Percentiles rank a stretch among this genome's conserved stretches.
These are phyloP conservation scores for Fusarium citri DNA, from an alignment of 2,329 filamentous ascomycete genomes.

Conservation along the genomic window DNA sequence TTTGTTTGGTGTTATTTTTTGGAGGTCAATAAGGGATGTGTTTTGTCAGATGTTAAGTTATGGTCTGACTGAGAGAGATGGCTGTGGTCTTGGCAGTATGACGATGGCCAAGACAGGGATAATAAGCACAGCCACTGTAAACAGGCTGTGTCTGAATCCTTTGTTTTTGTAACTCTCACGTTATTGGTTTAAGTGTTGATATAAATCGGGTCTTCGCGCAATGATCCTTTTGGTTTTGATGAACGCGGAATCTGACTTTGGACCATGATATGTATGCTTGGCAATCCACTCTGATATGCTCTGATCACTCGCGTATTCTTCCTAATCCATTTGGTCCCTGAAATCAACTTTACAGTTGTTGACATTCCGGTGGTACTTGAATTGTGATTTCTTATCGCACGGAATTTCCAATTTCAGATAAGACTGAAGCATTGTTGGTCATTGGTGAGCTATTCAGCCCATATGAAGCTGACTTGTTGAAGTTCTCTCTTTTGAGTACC, in stretches of 20 bases:
- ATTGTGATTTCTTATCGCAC: background rate
- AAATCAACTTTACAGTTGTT: background rate
- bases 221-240: background rate
- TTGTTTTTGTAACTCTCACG: background rate
- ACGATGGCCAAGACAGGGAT: conserved; percentile 7
- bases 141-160: background rate
- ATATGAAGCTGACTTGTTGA: background rate
- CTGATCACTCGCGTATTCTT: background rate
- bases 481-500: background rate
- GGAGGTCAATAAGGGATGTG: background rate
- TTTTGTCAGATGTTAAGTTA: background rate
- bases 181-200: background rate
- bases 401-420: background rate
- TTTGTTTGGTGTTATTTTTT: background rate
- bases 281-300: background rate
- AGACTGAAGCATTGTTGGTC: background rate
- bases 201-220: background rate
- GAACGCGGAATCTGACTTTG: background rate
- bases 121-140: conserved; percentile 10
- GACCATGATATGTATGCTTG: background rate
- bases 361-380: background rate
- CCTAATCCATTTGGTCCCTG: background rate
- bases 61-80: background rate
- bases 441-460: background rate
- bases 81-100: conserved; percentile 18